Conservation (phyloP, 2,329 filamentous ascomycete genomes). For the Fusarium tanahbumbuense region DNA sequence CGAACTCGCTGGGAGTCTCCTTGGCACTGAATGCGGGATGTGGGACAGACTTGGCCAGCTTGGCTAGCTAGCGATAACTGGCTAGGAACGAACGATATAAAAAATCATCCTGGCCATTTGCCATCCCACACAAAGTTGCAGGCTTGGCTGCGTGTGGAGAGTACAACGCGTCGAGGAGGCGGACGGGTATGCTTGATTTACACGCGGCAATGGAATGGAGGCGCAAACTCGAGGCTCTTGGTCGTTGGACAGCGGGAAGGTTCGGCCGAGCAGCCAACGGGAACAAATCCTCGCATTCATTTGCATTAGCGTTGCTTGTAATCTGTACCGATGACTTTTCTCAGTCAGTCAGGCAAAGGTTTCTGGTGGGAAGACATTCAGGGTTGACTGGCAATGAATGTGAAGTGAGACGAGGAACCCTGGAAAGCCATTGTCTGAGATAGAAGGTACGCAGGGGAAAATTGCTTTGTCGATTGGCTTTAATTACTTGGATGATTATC, state of each 20-base stretch:
- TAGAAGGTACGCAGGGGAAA: background rate
- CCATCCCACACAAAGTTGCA: constrained; percentile 22
- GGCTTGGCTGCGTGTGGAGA: constrained; percentile 33
- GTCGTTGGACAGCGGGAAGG: constrained; percentile 23
- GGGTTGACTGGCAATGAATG: background rate
- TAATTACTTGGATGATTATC: constrained; percentile 17
- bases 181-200: constrained; percentile 5
- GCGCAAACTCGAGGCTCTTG: constrained; percentile 2
- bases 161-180: constrained; percentile 41
- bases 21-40: constrained; percentile 35
- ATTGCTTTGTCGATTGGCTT: constrained; percentile 6
- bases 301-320: background rate
- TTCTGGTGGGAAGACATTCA: constrained; percentile 1
- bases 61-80: constrained; percentile 10
- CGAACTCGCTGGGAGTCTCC: constrained; percentile 7
- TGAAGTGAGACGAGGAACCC: background rate
- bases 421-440: constrained; percentile 4
- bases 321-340: constrained; percentile 3
- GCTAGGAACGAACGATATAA: background rate
- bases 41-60: constrained; percentile 24
- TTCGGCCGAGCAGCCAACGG: constrained; percentile 27
- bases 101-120: background rate
- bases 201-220: constrained; percentile 35
- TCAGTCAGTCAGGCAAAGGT: background rate
- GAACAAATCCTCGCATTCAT: constrained; percentile 16